phyloP scores from a whole-genome alignment of 495 filamentous ascomycete genomes.

The Xylaria castorea region DNA sequence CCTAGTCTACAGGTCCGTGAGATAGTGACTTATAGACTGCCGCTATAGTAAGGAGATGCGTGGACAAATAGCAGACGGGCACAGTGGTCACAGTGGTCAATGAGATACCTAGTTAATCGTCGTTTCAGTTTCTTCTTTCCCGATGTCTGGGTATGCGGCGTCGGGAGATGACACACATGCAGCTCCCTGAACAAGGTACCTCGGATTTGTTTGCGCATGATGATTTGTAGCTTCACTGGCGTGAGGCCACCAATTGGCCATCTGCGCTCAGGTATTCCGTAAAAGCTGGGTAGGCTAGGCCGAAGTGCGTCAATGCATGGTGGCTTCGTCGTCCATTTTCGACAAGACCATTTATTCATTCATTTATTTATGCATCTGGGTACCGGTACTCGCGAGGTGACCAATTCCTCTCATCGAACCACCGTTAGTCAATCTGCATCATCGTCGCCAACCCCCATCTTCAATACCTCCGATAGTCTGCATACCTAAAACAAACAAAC shows the following conservation, averaged over 20 bases:
- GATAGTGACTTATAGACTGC: background rate
- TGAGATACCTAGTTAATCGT: background rate
- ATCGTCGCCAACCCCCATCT: background rate
- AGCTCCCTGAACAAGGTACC: background rate
- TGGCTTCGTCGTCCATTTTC: conserved; percentile 12
- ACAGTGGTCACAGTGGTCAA: background rate
- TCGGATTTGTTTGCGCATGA: background rate
- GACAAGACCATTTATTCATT: conserved; percentile 5
- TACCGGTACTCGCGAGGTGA: background rate
- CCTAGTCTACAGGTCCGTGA: too few relatives aligned
- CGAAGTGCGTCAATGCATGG: conserved; percentile 20
- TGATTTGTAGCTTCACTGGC: conserved; percentile 22
- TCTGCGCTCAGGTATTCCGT: conserved; percentile 5
- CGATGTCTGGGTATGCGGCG: conserved; percentile 18
- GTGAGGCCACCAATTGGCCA: conserved; percentile 24
- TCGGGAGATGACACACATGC: conserved; percentile 22
- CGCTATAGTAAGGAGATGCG: background rate
- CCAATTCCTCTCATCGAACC: conserved; percentile 4
- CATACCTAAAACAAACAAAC: conserved; percentile 6
- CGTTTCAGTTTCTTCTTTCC: conserved; percentile 14
- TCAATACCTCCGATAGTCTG: background rate
- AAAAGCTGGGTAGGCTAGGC: conserved; percentile 6
- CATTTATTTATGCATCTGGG: conserved; percentile 1
- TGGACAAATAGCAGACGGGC: conserved; percentile 7
- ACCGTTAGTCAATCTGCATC: conserved; percentile 6